Conservation (phyloP, 768 basidiomycete species). For the Gyrodon lividus region DNA sequence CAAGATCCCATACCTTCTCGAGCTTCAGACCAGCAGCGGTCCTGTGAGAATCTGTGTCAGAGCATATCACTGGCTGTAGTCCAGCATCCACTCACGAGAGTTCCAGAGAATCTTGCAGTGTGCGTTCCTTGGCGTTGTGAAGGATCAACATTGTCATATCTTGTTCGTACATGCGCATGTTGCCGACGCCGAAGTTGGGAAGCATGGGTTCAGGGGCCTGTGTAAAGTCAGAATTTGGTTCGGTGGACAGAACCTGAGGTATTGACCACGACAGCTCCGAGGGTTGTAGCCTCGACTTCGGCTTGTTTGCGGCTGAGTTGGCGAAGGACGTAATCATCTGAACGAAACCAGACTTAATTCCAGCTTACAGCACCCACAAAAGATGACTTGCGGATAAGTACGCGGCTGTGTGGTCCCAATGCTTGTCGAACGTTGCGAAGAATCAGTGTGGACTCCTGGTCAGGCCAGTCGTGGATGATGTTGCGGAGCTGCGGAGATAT, state of each 20-base stretch:
- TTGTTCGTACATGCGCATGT: constrained; percentile 26
- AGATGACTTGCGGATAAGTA: constrained; percentile 29
- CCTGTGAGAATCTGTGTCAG: constrained; percentile 14
- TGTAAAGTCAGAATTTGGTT: background rate
- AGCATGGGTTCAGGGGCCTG: constrained; percentile 36
- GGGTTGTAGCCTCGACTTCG: constrained; percentile 9
- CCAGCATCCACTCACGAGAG: constrained; percentile 24
- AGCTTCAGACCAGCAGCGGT: constrained; percentile 26
- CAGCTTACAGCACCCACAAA: too few species aligned
- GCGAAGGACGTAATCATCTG: constrained; percentile 25
- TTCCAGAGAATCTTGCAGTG: constrained; percentile 25
- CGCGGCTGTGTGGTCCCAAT: constrained; percentile 20
- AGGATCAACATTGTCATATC: constrained; percentile 32
- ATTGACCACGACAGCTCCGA: constrained; percentile 18
- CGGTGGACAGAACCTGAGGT: background rate
- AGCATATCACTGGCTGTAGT: background rate
- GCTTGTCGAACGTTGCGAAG: constrained; percentile 26
- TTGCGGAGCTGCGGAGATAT: constrained; percentile 14
- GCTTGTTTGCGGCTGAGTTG: constrained; percentile 16
- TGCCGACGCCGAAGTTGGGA: constrained; percentile 33
- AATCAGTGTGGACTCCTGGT: constrained; percentile 19
- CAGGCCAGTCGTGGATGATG: constrained; percentile 31
- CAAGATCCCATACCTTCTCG: constrained; percentile 33
- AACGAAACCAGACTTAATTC: background rate
- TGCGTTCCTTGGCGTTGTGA: constrained; percentile 36